Conservation (phyloP, 345 rosid species). For the Clarkia xantiana region DNA sequence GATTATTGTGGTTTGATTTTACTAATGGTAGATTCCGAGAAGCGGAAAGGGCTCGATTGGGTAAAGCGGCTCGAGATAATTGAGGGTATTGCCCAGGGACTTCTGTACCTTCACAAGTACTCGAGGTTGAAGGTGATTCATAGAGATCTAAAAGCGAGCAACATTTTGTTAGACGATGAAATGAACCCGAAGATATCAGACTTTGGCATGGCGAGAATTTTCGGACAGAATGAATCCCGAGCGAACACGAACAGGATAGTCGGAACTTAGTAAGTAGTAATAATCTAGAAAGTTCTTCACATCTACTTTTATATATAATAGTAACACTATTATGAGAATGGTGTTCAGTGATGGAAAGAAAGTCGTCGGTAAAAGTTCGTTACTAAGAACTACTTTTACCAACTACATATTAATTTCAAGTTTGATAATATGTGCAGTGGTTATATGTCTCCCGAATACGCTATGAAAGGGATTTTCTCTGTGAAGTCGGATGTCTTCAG, state of each 20-base stretch:
- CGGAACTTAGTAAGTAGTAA: conserved; percentile 32
- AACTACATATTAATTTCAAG: too few relatives aligned
- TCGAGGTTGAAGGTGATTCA: conserved; percentile 33
- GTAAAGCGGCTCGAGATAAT: conserved; percentile 20
- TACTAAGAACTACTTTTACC: too few relatives aligned
- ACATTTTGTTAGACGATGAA: conserved; percentile 24
- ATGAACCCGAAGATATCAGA: conserved; percentile 42
- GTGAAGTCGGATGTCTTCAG: conserved; percentile 30
- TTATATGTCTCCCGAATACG: conserved; percentile 37
- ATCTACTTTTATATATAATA: background rate
- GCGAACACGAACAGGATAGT: conserved; percentile 29
- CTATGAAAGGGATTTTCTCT: conserved; percentile 28
- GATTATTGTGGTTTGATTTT: background rate
- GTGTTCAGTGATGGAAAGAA: too few relatives aligned
- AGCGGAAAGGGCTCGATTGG: conserved; percentile 18
- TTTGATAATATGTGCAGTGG: conserved; percentile 14
- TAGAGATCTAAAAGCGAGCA: conserved; percentile 36
- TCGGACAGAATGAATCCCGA: conserved; percentile 26
- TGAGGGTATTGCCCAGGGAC: conserved; percentile 28
- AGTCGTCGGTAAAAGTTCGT: too few relatives aligned
- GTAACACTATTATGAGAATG: background rate
- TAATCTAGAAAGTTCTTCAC: background rate
- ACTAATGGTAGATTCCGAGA: background rate
- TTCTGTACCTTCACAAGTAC: conserved; percentile 30
- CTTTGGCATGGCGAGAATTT: conserved; percentile 39